Evolutionary conservation across 1,139 yeast genomes (phyloP), one percentile per base, ranked within the genome.

Genomic region (Hanseniaspora uvarum): DNA sequence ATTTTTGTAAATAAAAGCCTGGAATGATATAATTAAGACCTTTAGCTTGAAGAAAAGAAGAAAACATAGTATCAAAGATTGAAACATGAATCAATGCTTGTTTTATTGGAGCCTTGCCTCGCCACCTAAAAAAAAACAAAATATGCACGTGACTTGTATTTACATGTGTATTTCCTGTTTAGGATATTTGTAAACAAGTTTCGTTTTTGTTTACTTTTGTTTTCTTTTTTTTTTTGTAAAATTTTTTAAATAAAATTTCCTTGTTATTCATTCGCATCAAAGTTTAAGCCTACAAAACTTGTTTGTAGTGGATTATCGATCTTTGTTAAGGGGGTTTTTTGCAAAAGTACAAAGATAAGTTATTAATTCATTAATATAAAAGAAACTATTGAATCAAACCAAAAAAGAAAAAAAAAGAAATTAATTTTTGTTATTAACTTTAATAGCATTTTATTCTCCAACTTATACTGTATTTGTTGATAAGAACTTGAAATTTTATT

Each of bases 171-270:
- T 45, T 44, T 28, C 54, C 30, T 11, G 8, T 38, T 52, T 39
- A 39, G 54, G 54, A 52, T 45, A 52, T 52, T 52, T 52, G 54
- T 52, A 52, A 52, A 52, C 54, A 52, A 34, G 10, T 28, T 23
- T 24, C 7, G 26, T 34, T 39, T 39, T 45, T 45, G 33, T 34
- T 45, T 45, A 21, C 33, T 34, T 31, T n/a, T 38, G 38, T 48
- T 39, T 30, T 18, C n/a, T 48, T 45, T 34, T 33, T 38, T 21
- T 16, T 43, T 37, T 28, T 41, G 33, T 41, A 28, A 28, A 30
- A 26, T 31, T 28, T 28, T 44, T 30, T 31, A 28, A 11, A 28
- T 21, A 31, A 31, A 19, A 19, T 28, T 24, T 41, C 28, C 16
- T 39, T 23, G 43, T 39, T 39, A 19, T 41, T 41, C 18, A 10